A percentile compares a stretch with the other conserved stretches of the same genome.
Conservation (phyloP, 306 rosid species). For the Prunus davidiana region DNA sequence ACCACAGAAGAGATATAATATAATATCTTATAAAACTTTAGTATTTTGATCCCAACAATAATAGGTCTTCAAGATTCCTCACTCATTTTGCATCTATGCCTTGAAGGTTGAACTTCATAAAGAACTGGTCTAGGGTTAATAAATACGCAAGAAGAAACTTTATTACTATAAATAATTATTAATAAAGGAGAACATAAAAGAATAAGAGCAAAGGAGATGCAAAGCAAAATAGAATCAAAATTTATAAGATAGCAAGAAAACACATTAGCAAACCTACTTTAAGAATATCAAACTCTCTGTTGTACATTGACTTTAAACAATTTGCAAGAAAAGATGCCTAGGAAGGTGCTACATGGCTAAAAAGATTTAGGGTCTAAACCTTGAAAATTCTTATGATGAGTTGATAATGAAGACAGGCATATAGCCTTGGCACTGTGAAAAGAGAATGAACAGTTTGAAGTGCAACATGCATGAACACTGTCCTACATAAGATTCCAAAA, state of each 20-base stretch:
- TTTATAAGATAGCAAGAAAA: constrained; percentile 17
- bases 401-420: background rate
- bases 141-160: constrained; percentile 17
- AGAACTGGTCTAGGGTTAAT: constrained; percentile 2
- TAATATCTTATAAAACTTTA: constrained; percentile 4
- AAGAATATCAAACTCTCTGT: constrained; percentile 25
- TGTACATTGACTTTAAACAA: constrained; percentile 9
- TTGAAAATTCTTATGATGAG: background rate
- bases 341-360: constrained; percentile 15
- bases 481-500: background rate
- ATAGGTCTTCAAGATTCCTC: background rate
- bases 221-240: constrained; percentile 9
- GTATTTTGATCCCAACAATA: constrained; percentile 9
- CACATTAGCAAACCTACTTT: constrained; percentile 29
- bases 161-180: constrained; percentile 16
- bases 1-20: constrained; percentile 8
- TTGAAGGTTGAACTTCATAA: background rate
- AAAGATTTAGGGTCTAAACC: background rate
- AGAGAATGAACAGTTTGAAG: background rate
- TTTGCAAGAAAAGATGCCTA: background rate
- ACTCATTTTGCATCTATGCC: constrained; percentile 12
- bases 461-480: background rate
- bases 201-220: constrained; percentile 40
- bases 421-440: background rate
- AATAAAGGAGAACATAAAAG: constrained; percentile 17